phyloP scores from a whole-genome alignment of 2,329 filamentous ascomycete species.

The Apiospora phragmitis region DNA sequence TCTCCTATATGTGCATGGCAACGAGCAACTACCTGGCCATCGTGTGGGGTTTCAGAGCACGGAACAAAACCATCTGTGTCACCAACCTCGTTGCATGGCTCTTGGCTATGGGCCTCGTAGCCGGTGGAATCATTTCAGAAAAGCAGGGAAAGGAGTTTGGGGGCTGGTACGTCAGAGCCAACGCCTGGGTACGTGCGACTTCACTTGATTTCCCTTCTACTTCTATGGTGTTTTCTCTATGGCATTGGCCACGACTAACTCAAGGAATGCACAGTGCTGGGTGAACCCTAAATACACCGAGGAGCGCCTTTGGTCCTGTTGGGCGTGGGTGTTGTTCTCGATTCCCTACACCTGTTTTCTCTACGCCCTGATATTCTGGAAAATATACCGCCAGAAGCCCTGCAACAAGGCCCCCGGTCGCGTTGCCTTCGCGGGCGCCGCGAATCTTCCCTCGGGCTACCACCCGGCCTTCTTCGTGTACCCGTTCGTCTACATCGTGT shows the following conservation, averaged over 20 bases:
- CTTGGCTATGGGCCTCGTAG: not conserved
- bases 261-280: conserved; percentile 15
- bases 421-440: not conserved
- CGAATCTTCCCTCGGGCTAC: conserved; percentile 16
- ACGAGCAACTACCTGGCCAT: conserved; percentile 15
- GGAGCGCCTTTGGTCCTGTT: conserved; percentile 18
- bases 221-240: not conserved
- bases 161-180: conserved; percentile 15
- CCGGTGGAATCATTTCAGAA: conserved; percentile 2
- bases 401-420: conserved; percentile 13
- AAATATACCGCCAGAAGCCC: conserved; percentile 17
- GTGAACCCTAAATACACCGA: conserved; percentile 14
- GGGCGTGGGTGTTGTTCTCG: conserved; percentile 17
- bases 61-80: not conserved
- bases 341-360: conserved; percentile 15
- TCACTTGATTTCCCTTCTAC: not conserved
- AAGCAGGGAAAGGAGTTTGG: conserved; percentile 9
- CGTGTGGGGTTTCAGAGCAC: conserved; percentile 12
- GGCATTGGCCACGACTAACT: not conserved
- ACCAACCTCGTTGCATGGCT: conserved; percentile 10
- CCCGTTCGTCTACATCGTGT: conserved; percentile 20
- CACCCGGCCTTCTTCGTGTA: conserved; percentile 22
- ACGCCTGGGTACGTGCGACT: conserved; percentile 13
- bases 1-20: conserved; percentile 16
- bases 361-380: conserved; percentile 16